Conservation (phyloP, 495 filamentous ascomycete genomes). For the Penicillium longicatenatum region DNA sequence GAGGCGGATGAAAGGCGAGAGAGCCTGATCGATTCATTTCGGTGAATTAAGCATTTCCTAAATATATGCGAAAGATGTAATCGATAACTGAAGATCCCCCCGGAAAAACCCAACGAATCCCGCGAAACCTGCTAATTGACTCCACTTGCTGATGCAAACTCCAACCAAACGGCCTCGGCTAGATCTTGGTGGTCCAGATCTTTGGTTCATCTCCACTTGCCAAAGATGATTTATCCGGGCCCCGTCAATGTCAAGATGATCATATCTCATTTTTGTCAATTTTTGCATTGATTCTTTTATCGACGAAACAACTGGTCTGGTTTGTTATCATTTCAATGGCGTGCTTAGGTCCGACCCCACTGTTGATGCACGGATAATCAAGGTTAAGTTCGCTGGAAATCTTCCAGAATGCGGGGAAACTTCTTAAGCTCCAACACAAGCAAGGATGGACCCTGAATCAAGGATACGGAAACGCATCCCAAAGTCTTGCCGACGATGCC, state of each 20-base stretch:
- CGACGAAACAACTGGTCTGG: too few species aligned
- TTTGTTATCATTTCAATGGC: background rate
- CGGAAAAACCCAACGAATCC: background rate
- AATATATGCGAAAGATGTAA: background rate
- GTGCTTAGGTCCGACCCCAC: conserved; percentile 7
- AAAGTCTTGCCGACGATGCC: conserved; percentile 29
- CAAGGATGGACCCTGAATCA: conserved; percentile 27
- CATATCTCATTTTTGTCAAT: too few species aligned
- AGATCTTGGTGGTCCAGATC: too few species aligned
- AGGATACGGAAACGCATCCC: conserved; percentile 43
- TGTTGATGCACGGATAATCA: too few species aligned
- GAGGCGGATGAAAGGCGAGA: background rate
- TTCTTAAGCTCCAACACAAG: background rate
- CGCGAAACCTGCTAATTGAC: background rate
- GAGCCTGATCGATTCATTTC: conserved; percentile 6
- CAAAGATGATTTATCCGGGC: too few species aligned
- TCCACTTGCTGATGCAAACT: too few species aligned
- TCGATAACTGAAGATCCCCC: background rate
- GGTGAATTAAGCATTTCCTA: background rate
- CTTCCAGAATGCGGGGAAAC: background rate
- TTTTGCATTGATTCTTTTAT: too few species aligned
- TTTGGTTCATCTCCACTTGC: too few species aligned
- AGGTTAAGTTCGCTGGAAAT: background rate
- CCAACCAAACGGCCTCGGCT: background rate
- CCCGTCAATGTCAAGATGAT: too few species aligned